Base-by-base conservation (phyloP, 2,329 filamentous ascomycete species). In the Didymella pinodella region DNA sequence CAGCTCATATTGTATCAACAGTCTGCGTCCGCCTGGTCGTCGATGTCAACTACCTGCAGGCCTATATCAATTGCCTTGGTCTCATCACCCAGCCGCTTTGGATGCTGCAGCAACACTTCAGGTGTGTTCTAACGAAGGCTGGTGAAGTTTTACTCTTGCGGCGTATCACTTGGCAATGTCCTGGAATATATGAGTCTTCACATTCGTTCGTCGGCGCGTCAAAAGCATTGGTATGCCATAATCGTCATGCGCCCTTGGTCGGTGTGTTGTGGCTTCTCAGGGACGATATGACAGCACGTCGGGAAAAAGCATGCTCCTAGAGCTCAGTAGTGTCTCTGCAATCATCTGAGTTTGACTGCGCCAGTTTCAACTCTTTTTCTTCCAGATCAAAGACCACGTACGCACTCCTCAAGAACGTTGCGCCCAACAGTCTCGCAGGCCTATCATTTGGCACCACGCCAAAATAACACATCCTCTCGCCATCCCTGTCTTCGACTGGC, bases 371-470 rank as follows among this genome's bases (percentile, higher is more conserved):
- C 40, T 56, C 55, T 10, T 48, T 36, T 26, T 38, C 29, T 12
- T 63, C 61, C n/a, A 32, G 51, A 51, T 61, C 57, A 40, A 54
- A 67, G 7, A 63, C 61, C 14, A 58, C 50, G 62, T 59, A 59
- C 46, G 54, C 59, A 31, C 61, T 63, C 40, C 59, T 52, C 43
- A 61, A 47, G 14, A 62, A 61, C 7, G 54, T 52, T 20, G 47
- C 59, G 2, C 61, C 64, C 4, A 65, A 45, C 32, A 66, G 48
- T 16, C 55, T 40, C 6, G 65, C 49, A 1, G 29, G 40, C 4
- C 62, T 59, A 22, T 52, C 44, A 18, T 36, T 57, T 11, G 55
- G 56, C 8, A 85, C 85, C 7, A 65, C 28, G 0, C 61, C 58
- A 16, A 65, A 57, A 36, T 67, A 65, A 32, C 62, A 67, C 49